Percentiles rank a stretch among this genome's conserved stretches.
phyloP scores from a whole-genome alignment of 1,139 yeast species.

The Yamadazyma kanchanaburiensis region DNA sequence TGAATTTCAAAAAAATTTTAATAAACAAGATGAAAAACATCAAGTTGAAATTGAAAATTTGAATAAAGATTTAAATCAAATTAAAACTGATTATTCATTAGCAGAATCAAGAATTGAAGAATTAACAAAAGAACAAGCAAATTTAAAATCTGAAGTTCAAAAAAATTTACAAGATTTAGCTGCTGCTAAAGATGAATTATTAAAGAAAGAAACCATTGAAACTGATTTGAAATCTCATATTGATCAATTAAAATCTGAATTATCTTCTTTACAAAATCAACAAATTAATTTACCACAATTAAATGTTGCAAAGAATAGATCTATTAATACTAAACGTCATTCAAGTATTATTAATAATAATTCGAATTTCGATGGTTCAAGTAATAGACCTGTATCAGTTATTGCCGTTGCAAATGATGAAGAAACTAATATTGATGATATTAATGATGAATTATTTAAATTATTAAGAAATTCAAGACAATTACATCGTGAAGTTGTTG shows the following conservation, averaged over 20 bases:
- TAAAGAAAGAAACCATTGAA: constrained; percentile 65
- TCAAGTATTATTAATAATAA: constrained; percentile 34
- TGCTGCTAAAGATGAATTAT: constrained; percentile 57
- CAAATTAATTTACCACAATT: constrained; percentile 18
- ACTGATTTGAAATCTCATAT: constrained; percentile 67
- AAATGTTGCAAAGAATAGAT: constrained; percentile 28
- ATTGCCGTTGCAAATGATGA: constrained; percentile 56
- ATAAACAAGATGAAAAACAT: constrained; percentile 45
- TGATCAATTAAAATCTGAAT: constrained; percentile 64
- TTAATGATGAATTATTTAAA: constrained; percentile 69
- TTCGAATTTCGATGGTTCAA: constrained; percentile 23
- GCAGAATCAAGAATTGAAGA: constrained; percentile 64
- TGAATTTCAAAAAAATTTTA: constrained; percentile 49
- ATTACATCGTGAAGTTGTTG: constrained; percentile 80
- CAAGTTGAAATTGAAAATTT: constrained; percentile 48
- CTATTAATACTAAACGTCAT: constrained; percentile 35
- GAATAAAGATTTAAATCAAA: constrained; percentile 54
- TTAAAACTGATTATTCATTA: constrained; percentile 57
- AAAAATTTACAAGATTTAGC: constrained; percentile 61
- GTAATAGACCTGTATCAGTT: constrained; percentile 51
- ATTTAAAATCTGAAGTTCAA: constrained; percentile 60
- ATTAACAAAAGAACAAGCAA: constrained; percentile 62
- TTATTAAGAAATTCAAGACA: constrained; percentile 76
- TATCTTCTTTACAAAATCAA: constrained; percentile 48
- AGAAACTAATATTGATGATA: constrained; percentile 59